phyloP scores from a whole-genome alignment of 2,329 filamentous ascomycete genomes.

The Ceratocystis huliohia region DNA sequence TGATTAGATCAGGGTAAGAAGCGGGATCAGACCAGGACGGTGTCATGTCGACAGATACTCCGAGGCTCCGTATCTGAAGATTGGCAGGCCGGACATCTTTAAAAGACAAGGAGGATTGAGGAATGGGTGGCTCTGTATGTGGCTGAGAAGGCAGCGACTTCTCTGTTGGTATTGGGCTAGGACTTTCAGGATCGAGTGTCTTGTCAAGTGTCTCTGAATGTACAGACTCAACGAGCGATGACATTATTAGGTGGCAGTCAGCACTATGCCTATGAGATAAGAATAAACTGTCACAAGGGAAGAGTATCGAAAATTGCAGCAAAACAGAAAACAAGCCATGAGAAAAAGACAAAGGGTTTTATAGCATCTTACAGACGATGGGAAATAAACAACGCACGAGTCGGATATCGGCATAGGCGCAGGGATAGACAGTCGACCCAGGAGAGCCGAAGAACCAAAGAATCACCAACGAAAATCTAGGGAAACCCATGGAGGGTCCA shows the following conservation, averaged over 20 bases:
- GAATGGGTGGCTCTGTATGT: conserved; percentile 20
- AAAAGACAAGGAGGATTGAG: conserved; percentile 30
- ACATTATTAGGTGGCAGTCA: neutral
- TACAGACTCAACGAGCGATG: neutral
- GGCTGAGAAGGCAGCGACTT: neutral
- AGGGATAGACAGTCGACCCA: neutral
- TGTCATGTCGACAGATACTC: conserved; percentile 46
- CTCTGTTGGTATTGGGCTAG: neutral
- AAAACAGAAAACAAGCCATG: neutral
- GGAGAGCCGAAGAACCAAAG: neutral
- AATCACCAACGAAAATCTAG: neutral
- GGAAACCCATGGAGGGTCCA: neutral
- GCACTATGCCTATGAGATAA: neutral
- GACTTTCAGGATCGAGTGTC: neutral
- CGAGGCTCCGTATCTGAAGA: conserved; percentile 41
- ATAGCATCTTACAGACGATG: neutral
- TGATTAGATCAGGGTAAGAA: conserved; percentile 34
- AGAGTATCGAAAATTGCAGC: neutral
- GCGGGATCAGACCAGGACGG: conserved; percentile 40
- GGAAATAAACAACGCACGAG: neutral
- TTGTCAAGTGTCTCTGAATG: neutral
- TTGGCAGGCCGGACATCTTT: conserved; percentile 44
- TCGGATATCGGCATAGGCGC: neutral
- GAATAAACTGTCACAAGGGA: neutral
- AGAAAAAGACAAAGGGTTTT: neutral